phyloP scores from a whole-genome alignment of 345 rosid genomes.

The Citrus medica region DNA sequence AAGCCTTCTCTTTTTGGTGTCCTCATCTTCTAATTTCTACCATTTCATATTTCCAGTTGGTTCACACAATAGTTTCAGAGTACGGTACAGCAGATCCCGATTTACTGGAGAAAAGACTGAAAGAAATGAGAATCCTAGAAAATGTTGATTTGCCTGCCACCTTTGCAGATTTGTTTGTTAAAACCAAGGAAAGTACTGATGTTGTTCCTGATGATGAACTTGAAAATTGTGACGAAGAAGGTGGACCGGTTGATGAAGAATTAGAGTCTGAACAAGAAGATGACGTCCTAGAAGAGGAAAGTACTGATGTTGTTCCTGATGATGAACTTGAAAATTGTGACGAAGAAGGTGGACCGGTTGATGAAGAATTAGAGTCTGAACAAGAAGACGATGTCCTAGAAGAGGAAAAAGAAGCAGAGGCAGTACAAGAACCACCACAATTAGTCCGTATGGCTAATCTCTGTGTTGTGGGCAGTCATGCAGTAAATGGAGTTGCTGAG shows the following conservation, averaged over 20 bases:
- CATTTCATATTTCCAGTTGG: conserved; percentile 41
- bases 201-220: conserved; percentile 23
- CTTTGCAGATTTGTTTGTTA: conserved; percentile 58
- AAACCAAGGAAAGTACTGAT: conserved; percentile 35
- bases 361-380: conserved; percentile 10
- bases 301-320: conserved; percentile 18
- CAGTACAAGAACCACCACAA: conserved; percentile 37
- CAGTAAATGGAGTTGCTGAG: conserved; percentile 82
- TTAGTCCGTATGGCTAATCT: conserved; percentile 74
- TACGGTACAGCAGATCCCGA: conserved; percentile 51
- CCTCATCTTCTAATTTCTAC: conserved; percentile 15
- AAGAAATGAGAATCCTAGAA: conserved; percentile 78
- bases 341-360: conserved; percentile 20
- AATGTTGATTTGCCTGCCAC: conserved; percentile 68
- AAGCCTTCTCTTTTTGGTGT: neutral
- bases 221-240: conserved; percentile 28
- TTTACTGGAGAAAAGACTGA: conserved; percentile 52
- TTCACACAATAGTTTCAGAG: conserved; percentile 55
- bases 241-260: conserved; percentile 14
- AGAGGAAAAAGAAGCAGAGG: conserved; percentile 38
- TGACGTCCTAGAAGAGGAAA: conserved; percentile 28
- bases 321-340: conserved; percentile 27
- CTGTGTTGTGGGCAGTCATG: conserved; percentile 59
- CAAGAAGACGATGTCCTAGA: conserved; percentile 18
- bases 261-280: conserved; percentile 15